Evolutionary conservation across 1,139 yeast species (phyloP), one percentile per base, ranked within the genome.

Genomic region (Yamadazyma dendronema): DNA sequence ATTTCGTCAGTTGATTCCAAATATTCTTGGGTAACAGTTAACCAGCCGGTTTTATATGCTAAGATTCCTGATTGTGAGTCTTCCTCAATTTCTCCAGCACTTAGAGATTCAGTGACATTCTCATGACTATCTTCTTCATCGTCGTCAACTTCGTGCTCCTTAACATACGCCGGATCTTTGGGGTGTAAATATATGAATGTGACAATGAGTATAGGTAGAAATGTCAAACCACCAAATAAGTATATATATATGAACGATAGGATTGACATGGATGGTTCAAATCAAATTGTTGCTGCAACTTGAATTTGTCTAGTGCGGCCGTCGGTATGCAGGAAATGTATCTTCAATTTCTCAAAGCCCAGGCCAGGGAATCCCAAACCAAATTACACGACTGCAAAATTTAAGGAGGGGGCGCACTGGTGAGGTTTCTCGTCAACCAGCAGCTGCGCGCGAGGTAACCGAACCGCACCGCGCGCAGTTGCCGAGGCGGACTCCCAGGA

Each of bases 11-110:
- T 48, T 30, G 75, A 59, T 43, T 77, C 77, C 32, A 81, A 67
- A 51, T 84, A 87, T 48, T 85, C 92, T 42, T 80, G 80, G 0
- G 96, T 86, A 8, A 89, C 88, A 3, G 84, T 79, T 4, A 90
- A 61, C 95, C 96, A 88, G 2, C 96, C 96, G 10, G 79, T 62
- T 53, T 77, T 80, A 49, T 69, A 76, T 0, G 88, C 74, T 26
- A 80, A 79, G 5, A 84, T 76, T 2, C 94, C 95, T 2, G 77
- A 60, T 19, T 72, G 70, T 31, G 65, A 62, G 13, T 62, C 60
- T 47, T 85, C 90, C 42, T 83, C 82, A 7, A 82, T 49, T 42
- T 77, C 79, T 0, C 86, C 85, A 2, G 83, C 79, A 44, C 73
- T 78, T 34, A 83, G 57, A 9, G n/a, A n/a, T n/a, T n/a, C n/a